Evolutionary conservation across 306 rosid species (phyloP).

Genomic region (Alnus glutinosa): DNA sequence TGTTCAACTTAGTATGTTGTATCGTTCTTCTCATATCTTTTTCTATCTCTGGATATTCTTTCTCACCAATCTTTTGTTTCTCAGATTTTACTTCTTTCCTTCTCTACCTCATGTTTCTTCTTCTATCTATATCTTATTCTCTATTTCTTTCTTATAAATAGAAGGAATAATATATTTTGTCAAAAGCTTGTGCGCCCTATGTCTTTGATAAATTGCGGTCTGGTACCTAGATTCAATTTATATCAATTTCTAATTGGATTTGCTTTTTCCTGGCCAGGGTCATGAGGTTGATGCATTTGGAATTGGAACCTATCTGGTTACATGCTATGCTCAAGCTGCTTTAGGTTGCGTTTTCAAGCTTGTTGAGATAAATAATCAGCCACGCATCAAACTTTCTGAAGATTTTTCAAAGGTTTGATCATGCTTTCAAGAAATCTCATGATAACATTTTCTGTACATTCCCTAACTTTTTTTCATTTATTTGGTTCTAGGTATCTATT

Average conservation of each 20-base stretch:
- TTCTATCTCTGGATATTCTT: not conserved
- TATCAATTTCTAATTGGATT: constrained; percentile 19
- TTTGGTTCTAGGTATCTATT: constrained; percentile 77
- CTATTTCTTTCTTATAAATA: not conserved
- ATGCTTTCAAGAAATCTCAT: constrained; percentile 21
- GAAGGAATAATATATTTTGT: no score
- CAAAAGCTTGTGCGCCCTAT: not conserved
- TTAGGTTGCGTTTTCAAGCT: constrained; percentile 98
- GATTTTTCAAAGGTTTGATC: constrained; percentile 90
- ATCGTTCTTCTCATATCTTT: not conserved
- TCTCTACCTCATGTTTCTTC: not conserved
- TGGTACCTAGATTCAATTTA: constrained; percentile 2
- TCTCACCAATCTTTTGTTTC: not conserved
- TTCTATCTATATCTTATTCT: not conserved
- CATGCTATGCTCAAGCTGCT: constrained; percentile 98
- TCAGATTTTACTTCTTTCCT: not conserved
- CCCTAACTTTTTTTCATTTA: constrained; percentile 25
- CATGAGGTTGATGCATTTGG: constrained; percentile 98
- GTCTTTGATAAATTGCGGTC: not conserved
- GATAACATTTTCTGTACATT: constrained; percentile 6
- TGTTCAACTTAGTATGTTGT: not conserved
- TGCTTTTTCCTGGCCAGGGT: constrained; percentile 53
- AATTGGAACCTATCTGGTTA: constrained; percentile 93
- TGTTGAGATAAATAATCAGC: constrained; percentile 93
- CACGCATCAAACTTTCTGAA: constrained; percentile 98